Evolutionary conservation across 345 rosid genomes (phyloP).

Genomic region (Eucalyptus paniculata): DNA sequence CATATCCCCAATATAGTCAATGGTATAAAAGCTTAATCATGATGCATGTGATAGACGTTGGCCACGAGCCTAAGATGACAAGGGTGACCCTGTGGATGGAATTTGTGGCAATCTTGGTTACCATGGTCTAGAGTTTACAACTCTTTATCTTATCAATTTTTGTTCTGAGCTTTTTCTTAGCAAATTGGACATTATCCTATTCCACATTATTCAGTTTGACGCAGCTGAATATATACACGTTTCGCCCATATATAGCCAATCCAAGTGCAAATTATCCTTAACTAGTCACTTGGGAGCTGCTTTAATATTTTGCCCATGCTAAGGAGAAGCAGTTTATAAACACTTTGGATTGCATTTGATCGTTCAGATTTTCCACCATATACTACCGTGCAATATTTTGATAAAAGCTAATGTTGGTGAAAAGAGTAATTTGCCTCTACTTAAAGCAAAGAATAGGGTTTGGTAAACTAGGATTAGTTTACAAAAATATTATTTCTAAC

Average conservation of each 20-base stretch:
- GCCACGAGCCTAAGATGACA: background rate
- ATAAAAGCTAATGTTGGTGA: background rate
- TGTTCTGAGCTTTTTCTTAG: background rate
- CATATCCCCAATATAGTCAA: background rate
- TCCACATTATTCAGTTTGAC: background rate
- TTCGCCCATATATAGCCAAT: background rate
- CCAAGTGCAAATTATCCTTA: background rate
- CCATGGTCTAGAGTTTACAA: background rate
- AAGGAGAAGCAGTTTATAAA: background rate
- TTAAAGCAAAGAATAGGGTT: background rate
- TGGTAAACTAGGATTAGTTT: background rate
- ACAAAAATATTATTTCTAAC: background rate
- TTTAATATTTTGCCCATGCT: background rate
- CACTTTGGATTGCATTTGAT: background rate
- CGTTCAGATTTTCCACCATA: background rate
- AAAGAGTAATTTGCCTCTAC: background rate
- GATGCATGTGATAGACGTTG: background rate
- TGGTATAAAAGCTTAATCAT: background rate
- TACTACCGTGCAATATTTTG: background rate
- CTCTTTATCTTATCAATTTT: background rate
- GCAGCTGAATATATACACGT: background rate
- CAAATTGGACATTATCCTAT: background rate
- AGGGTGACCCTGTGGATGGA: background rate
- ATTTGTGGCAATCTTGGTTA: background rate
- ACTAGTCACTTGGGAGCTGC: background rate